Base-by-base conservation (phyloP, 257 asterid genomes). In the Solanum gandarillasii region DNA sequence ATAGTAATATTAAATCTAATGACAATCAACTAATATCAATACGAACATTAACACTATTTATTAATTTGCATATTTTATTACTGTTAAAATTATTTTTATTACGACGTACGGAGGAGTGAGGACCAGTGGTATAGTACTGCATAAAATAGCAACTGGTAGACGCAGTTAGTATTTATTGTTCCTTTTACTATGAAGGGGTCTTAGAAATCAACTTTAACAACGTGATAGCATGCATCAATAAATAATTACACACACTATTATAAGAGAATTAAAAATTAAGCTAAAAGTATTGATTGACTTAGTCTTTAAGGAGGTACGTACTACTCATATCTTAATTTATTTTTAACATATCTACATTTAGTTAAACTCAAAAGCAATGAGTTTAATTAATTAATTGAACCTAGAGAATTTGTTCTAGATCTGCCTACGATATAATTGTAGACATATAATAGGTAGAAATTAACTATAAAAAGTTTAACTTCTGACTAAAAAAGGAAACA, bases 1-100 rank as follows among this genome's bases (percentile, higher is more conserved):
- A 48, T 14, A 48, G 18, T 5, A 13, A 13, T 4, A 14, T 48
- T 48, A 5, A 48, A 48, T 48, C 0, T 13, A 48, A 48, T 13
- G 1, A 5, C 58, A 48, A 48, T 48, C 5, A 48, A 48, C 58
- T 13, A 48, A 13, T 48, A 4, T 1, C 2, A 0, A 35, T 35
- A 48, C 4, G 0, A 0, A 48, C 0, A 0, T 16, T 52, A 52
- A 16, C 1, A 0, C 0, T 52, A 3, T 52, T 16, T 52, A 1
- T 48, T 48, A 48, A 48, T 46, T 1, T 52, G 2, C 9, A 48
- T 48, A 48, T 0, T 48, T 14, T 46, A 48, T 14, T 48, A 18
- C 23, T 1, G 23, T 3, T 52, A 52, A 52, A 16, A 2, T 0
- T 52, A 52, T 16, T 52, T 52, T 52, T 52, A 52, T 14, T 52